Conservation (phyloP, 495 filamentous ascomycete species). For the Cairneyella variabilis region DNA sequence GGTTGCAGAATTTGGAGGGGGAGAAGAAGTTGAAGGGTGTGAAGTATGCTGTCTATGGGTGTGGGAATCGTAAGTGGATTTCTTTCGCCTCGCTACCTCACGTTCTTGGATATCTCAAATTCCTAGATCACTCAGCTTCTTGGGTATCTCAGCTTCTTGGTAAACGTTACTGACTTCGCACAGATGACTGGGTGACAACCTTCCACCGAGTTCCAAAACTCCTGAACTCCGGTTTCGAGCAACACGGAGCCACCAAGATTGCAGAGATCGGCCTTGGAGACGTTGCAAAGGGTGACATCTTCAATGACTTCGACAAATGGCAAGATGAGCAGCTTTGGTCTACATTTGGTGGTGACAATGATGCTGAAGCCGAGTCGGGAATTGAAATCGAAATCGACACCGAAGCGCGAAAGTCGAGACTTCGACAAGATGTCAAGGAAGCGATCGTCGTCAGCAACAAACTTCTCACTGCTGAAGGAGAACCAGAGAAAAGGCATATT, state of each 20-base stretch:
- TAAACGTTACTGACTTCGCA: no score
- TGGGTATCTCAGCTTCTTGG: no score
- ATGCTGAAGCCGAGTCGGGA: constrained; percentile 29
- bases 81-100: no score
- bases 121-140: no score
- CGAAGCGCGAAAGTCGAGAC: constrained; percentile 51
- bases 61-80: constrained; percentile 36
- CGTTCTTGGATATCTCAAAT: no score
- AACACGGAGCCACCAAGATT: constrained; percentile 51
- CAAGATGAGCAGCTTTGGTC: constrained; percentile 64
- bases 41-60: constrained; percentile 64
- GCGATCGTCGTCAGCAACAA: constrained; percentile 53
- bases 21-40: constrained; percentile 44
- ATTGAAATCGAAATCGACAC: constrained; percentile 55
- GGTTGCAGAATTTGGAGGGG: constrained; percentile 53
- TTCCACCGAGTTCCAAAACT: constrained; percentile 70
- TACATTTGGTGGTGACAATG: constrained; percentile 37
- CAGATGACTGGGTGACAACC: constrained; percentile 62
- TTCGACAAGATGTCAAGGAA: constrained; percentile 64
- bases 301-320: constrained; percentile 71
- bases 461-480: constrained; percentile 49
- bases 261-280: constrained; percentile 56
- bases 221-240: constrained; percentile 47
- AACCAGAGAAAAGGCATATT: constrained; percentile 59
- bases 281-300: constrained; percentile 59